A percentile compares a stretch with the other conserved stretches of the same genome.
These are phyloP conservation scores for Clonostachys rhizophaga DNA, from an alignment of 2,329 filamentous ascomycete genomes.

Conservation along the genomic window DNA sequence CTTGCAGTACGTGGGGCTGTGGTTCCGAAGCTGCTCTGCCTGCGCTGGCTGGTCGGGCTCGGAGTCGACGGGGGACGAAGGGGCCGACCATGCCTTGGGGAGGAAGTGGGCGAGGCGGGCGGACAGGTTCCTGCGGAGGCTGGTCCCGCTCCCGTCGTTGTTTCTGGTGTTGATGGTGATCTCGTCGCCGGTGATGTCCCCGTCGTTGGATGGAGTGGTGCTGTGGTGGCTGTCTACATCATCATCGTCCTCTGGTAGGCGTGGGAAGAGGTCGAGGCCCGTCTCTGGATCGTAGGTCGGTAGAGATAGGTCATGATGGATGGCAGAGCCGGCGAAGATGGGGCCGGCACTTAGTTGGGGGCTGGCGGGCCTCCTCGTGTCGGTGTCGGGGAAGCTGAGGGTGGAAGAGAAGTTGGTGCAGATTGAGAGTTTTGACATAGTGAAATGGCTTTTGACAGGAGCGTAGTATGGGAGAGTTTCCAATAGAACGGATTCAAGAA, in stretches of 20 bases:
- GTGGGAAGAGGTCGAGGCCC: slow-evolving; percentile 2
- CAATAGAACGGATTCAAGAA: background rate
- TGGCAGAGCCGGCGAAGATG: background rate
- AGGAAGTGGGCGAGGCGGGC: background rate
- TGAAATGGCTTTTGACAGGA: too few species aligned
- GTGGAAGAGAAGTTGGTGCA: background rate
- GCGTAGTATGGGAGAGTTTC: background rate
- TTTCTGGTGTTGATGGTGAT: background rate
- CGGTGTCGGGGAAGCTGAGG: background rate
- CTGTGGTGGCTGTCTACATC: background rate
- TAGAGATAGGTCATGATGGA: background rate
- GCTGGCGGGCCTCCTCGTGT: background rate
- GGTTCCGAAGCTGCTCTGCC: slow-evolving; percentile 22
- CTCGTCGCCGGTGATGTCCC: background rate
- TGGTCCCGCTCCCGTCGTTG: background rate
- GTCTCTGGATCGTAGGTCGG: slow-evolving; percentile 1
- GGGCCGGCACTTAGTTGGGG: too few species aligned
- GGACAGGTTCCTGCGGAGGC: background rate
- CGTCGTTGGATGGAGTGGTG: too few species aligned
- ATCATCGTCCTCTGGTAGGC: background rate
- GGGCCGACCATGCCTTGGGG: background rate
- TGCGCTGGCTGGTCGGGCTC: background rate
- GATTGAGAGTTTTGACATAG: too few species aligned
- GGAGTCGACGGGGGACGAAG: background rate
- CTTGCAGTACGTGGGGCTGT: background rate